Base-by-base conservation (phyloP, 345 rosid genomes). In the Mallotus nudiflorus region DNA sequence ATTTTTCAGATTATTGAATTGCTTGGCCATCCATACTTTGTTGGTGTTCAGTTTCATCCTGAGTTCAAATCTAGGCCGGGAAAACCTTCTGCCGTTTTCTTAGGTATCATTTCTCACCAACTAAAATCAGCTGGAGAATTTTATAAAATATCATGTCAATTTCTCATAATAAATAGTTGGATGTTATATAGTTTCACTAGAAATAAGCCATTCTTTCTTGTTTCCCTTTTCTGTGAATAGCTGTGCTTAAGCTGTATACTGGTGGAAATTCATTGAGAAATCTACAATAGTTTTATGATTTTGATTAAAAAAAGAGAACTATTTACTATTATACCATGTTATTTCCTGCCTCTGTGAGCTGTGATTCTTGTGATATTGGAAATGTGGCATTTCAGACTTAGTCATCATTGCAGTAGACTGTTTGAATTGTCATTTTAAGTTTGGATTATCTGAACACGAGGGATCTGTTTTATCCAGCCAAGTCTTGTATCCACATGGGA, bases 51-150 rank as follows among this genome's bases (percentile, higher is more conserved):
- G 83, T 95, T 95, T 71, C 99, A 95, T 72, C 99, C 99, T 0
- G 99, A 95, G 80, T 95, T 86, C 71, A 95, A 90, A 80, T 95
- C 98, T 62, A 92, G 98, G 72, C 98, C 99, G 0, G 96, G 91
- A 77, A 87, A 90, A 57, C 96, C 99, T 48, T 95, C 99, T 62
- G 85, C 99, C 68, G 68, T 87, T 62, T 95, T 95, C 77, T 75
- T 86, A 83, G 99, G 99, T 95, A 81, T 46, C 33, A 22, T 63
- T n/a, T 44, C 27, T 25, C 19, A 16, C 51, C 1, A 37, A 18
- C 51, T 10, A 15, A 20, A 29, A 45, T 37, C 3, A 22, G 2
- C 0, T 39, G 22, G 70, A 18, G 31, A 35, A 35, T 33, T 33
- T 59, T 49, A 35, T 65, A 24, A 15, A n/a, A 45, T 31, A 29